phyloP scores from a whole-genome alignment of 768 basidiomycete genomes.

The Phylloporus arenicola region DNA sequence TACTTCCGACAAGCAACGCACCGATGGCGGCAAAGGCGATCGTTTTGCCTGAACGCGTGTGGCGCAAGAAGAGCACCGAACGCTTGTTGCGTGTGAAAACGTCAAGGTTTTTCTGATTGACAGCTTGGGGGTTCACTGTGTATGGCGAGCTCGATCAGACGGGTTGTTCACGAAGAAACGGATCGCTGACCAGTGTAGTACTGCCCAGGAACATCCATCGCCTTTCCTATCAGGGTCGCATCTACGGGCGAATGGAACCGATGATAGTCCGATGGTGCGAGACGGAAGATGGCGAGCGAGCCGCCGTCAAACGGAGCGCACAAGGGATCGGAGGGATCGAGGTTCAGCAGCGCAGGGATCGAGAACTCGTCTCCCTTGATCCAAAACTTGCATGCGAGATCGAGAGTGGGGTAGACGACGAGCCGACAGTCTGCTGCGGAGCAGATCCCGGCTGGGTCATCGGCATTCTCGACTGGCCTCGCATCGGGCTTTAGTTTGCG shows the following conservation, averaged over 20 bases:
- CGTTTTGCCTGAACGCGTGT: slow-evolving; percentile 38
- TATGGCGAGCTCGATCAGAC: neutral
- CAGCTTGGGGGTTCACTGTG: slow-evolving; percentile 72
- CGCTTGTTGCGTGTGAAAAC: slow-evolving; percentile 63
- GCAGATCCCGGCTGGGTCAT: slow-evolving; percentile 49
- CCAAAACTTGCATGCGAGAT: slow-evolving; percentile 66
- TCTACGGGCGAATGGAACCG: slow-evolving; percentile 72
- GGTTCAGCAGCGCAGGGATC: slow-evolving; percentile 52
- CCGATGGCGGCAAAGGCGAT: slow-evolving; percentile 74
- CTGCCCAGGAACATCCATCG: slow-evolving; percentile 46
- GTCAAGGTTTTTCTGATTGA: slow-evolving; percentile 61
- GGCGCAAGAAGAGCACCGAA: slow-evolving; percentile 49
- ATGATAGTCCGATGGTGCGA: slow-evolving; percentile 80
- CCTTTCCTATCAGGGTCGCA: slow-evolving; percentile 40
- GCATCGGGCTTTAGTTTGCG: slow-evolving; percentile 54
- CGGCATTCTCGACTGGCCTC: slow-evolving; percentile 53
- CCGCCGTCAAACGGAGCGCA: slow-evolving; percentile 39
- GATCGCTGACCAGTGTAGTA: slow-evolving; percentile 51
- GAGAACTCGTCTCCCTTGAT: slow-evolving; percentile 70
- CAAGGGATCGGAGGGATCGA: slow-evolving; percentile 38
- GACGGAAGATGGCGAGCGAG: slow-evolving; percentile 62
- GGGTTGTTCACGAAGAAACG: neutral
- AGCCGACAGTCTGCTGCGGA: slow-evolving; percentile 71
- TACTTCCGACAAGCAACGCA: slow-evolving; percentile 75
- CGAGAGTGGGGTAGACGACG: slow-evolving; percentile 58